Evolutionary conservation across 805 yeast genomes (phyloP), one percentile per base, ranked within the genome.

Genomic region (Teunomyces barrocoloradensis): DNA sequence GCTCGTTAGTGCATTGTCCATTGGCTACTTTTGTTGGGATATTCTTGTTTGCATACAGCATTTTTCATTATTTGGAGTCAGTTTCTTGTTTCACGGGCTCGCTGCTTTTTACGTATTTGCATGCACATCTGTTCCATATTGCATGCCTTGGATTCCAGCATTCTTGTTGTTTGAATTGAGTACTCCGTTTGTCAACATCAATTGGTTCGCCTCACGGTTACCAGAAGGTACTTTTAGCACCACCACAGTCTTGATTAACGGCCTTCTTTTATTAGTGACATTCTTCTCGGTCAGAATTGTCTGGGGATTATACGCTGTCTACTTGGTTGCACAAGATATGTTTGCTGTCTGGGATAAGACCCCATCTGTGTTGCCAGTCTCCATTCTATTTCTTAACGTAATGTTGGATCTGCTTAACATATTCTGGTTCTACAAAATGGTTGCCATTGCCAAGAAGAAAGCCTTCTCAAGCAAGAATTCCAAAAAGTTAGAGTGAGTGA

Each of bases 11-110:
- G 75, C 97, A 1, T 59, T 85, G 47, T 84, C 95, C 7, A 61
- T 76, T 7, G 99, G 98, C 2, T 94, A 94, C 69, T 94, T 94
- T 63, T 55, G 89, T 18, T 94, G 99, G 99, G 99, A 94, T 66
- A 51, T 85, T 32, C 66, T 69, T 48, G 84, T 90, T 46, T 91
- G 97, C 61, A 5, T 82, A 6, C 67, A 66, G 44, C 75, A 87
- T 69, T 81, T 71, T 63, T 69, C 76, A 43, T 63, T 87, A 53
- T 94, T 89, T 66, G 98, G 99, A 0, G 44, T 80, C 12, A 89
- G 91, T 38, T 94, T 88, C 66, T 68, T 89, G 47, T 69, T 88
- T 49, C 99, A 94, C 62, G 98, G 95, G 0, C 55, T 80, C 35
- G 90, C 91, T 0, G 89, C 98, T 0, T 65, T 89, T 46, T 79